These are phyloP conservation scores for Pleochaeta shiraiana DNA, from an alignment of 2,329 filamentous ascomycete species.

Conservation along the genomic window DNA sequence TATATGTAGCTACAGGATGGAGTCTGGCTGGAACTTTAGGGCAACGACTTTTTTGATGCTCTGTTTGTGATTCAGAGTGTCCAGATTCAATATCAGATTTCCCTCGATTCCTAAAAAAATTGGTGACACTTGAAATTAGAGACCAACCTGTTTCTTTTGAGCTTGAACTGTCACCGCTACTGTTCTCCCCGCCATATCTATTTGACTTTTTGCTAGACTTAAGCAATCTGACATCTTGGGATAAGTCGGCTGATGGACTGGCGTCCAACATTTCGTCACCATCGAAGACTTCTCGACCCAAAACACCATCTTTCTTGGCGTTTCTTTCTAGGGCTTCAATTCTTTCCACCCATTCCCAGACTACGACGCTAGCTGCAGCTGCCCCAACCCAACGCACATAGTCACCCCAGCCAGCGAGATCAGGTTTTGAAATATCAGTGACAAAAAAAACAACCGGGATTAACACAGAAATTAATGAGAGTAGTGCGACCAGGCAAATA, in stretches of 20 bases:
- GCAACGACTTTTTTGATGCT: neutral
- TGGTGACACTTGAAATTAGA: slow-evolving; percentile 16
- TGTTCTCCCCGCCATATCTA: slow-evolving; percentile 13
- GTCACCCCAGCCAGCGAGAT: slow-evolving; percentile 52
- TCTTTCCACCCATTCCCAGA: slow-evolving; percentile 63
- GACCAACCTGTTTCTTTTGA: slow-evolving; percentile 23
- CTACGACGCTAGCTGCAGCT: slow-evolving; percentile 53
- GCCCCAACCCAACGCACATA: slow-evolving; percentile 60
- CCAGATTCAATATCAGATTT: slow-evolving; percentile 12
- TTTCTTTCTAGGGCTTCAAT: slow-evolving; percentile 54
- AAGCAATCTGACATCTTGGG: slow-evolving; percentile 18
- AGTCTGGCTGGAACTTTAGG: slow-evolving; percentile 31
- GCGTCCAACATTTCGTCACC: slow-evolving; percentile 53
- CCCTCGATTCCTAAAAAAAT: slow-evolving; percentile 13
- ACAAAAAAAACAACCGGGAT: slow-evolving; percentile 59
- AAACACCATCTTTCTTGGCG: slow-evolving; percentile 49
- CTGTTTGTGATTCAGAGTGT: slow-evolving; percentile 4
- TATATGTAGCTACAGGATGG: slow-evolving; percentile 29
- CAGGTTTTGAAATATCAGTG: slow-evolving; percentile 46
- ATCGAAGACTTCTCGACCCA: slow-evolving; percentile 50
- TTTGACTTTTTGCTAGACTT: slow-evolving; percentile 10
- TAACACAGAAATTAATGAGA: slow-evolving; percentile 41
- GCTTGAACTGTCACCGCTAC: slow-evolving; percentile 10
- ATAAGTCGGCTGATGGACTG: slow-evolving; percentile 31
- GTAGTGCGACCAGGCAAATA: slow-evolving; percentile 41